These are phyloP conservation scores for Pseudodiploospora longispora DNA, from an alignment of 2,329 filamentous ascomycete species.

Conservation along the genomic window DNA sequence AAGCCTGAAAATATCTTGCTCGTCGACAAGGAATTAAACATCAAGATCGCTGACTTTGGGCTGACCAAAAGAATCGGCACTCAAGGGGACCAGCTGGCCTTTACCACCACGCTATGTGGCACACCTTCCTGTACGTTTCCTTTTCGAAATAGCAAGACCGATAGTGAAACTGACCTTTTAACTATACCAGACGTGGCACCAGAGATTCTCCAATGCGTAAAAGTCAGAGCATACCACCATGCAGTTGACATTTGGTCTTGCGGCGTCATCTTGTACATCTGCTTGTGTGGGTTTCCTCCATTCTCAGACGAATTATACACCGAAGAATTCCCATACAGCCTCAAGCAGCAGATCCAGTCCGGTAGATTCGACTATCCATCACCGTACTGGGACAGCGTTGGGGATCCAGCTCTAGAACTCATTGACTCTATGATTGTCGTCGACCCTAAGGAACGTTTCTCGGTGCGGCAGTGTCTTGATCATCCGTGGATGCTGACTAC, in stretches of 20 bases:
- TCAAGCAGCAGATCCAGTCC: constrained; percentile 69
- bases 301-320: constrained; percentile 81
- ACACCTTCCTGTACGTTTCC: constrained; percentile 35
- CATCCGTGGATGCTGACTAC: constrained; percentile 62
- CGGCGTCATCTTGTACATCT: constrained; percentile 81
- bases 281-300: constrained; percentile 73
- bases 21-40: constrained; percentile 70
- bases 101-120: constrained; percentile 78
- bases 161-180: too few relatives aligned
- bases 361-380: constrained; percentile 85
- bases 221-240: constrained; percentile 62
- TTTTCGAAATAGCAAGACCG: too few relatives aligned
- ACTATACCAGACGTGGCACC: constrained; percentile 19
- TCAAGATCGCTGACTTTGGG: constrained; percentile 91
- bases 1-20: constrained; percentile 79
- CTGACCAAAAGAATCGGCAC: constrained; percentile 74
- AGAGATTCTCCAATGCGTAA: constrained; percentile 63
- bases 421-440: constrained; percentile 94
- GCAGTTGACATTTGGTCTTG: constrained; percentile 80
- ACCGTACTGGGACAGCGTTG: constrained; percentile 84
- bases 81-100: constrained; percentile 59
- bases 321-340: constrained; percentile 65
- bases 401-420: constrained; percentile 60
- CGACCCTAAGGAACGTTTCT: constrained; percentile 73
- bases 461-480: constrained; percentile 79